Evolutionary conservation across 768 basidiomycete species (phyloP), one percentile per base, ranked within the genome.

Genomic region (Mycena leptocephala): DNA sequence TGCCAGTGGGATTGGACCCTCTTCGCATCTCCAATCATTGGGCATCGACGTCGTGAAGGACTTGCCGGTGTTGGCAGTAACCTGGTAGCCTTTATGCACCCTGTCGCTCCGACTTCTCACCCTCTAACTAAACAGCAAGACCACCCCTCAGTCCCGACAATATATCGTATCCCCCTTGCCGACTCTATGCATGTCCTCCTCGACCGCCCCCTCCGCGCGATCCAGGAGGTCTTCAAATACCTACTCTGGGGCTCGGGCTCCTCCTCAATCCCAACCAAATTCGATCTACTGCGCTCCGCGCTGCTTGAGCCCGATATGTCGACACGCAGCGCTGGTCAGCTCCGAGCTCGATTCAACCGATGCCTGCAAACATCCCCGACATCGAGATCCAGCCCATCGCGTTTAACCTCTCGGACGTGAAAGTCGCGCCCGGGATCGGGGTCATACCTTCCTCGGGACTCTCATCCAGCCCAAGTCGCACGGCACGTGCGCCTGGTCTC

Each of bases 1-100:
- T 20, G n/a, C 2, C 67, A 84, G 83, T 59, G 89, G 89, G 20
- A 81, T 91, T 62, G 90, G 89, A 9, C 87, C 88, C 3, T 72
- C 75, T n/a, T 81, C 79, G 1, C 81, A 86, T 41, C 79, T 89
- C 16, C 68, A 81, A n/a, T 68, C 66, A 11, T 76, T 84, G 39
- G 81, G 79, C 10, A 81, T 85, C 37, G 33, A 20, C 1, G 75
- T 81, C 5, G 68, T 84, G 7, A 73, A 77, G 33, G 81, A 85
- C 69, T 70, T 83, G 5, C 83, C 1, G 84, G 83, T 5, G 84
- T 86, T 1, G 85, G 85, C 22, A 32, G 64, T 0, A 72, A 82
- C 53, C 75, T 86, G 53, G 82, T 83, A n/a, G n/a, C n/a, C n/a
- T n/a, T n/a, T n/a, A n/a, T n/a, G n/a, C n/a, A n/a, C n/a, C n/a